Evolutionary conservation across 1,284 basidiomycete species (phyloP).

Genomic region (Ceratobasidium sp.): DNA sequence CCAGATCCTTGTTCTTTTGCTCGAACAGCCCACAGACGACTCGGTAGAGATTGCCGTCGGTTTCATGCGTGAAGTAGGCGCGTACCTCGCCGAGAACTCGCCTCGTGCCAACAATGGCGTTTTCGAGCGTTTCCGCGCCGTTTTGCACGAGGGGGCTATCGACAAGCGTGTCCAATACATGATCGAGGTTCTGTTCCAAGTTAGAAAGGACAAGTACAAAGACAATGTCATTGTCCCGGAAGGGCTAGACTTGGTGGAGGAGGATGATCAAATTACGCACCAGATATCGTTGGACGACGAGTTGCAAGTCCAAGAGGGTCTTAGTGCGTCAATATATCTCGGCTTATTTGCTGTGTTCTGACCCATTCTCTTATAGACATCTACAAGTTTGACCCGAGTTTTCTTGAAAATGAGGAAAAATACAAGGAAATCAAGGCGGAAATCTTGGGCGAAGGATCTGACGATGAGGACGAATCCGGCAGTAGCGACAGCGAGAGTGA

Average conservation of each 20-base stretch:
- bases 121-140: slow-evolving; percentile 95
- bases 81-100: slow-evolving; percentile 92
- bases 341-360: slow-evolving; percentile 1
- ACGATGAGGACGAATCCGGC: slow-evolving; percentile 58
- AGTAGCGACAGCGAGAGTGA: slow-evolving; percentile 61
- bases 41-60: slow-evolving; percentile 98
- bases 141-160: slow-evolving; percentile 94
- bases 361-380: slow-evolving; percentile 69
- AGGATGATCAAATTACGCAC: slow-evolving; percentile 98
- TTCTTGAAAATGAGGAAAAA: slow-evolving; percentile 91
- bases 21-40: slow-evolving; percentile 96
- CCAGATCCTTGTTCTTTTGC: slow-evolving; percentile 92
- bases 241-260: slow-evolving; percentile 95
- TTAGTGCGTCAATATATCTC: slow-evolving; percentile 70
- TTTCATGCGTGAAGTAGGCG: slow-evolving; percentile 97
- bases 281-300: slow-evolving; percentile 92
- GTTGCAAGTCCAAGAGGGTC: slow-evolving; percentile 90
- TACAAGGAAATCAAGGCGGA: slow-evolving; percentile 93
- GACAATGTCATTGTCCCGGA: slow-evolving; percentile 96
- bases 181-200: slow-evolving; percentile 99
- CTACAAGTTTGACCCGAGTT: slow-evolving; percentile 94
- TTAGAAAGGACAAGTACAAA: slow-evolving; percentile 98
- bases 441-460: slow-evolving; percentile 86
- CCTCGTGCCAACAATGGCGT: slow-evolving; percentile 94
- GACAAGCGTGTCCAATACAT: slow-evolving; percentile 98